Evolutionary conservation across 768 basidiomycete species (phyloP).

Genomic region (Cyathus striatus): DNA sequence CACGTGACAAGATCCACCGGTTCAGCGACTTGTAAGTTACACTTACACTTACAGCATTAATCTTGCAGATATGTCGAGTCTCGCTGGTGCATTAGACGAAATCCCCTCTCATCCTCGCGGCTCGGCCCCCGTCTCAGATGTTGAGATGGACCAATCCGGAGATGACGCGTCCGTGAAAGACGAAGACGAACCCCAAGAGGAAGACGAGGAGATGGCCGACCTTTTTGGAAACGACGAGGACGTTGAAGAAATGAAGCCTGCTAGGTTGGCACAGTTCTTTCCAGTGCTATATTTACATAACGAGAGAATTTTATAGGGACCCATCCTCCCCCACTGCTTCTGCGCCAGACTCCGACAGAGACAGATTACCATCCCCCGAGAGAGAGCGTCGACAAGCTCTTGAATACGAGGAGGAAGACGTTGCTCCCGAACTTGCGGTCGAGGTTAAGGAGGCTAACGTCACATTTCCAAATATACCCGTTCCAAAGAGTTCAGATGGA

Average conservation of each 20-base stretch:
- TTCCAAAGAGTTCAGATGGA: conserved; percentile 75
- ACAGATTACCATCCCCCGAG: conserved; percentile 57
- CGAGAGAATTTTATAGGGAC: too few relatives aligned
- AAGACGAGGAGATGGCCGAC: conserved; percentile 66
- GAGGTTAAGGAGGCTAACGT: conserved; percentile 67
- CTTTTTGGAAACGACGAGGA: conserved; percentile 75
- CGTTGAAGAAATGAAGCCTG: conserved; percentile 40
- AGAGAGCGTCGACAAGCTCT: conserved; percentile 61
- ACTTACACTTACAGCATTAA: too few relatives aligned
- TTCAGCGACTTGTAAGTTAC: too few relatives aligned
- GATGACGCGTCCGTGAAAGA: conserved; percentile 13
- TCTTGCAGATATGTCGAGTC: conserved; percentile 50
- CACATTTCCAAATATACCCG: conserved; percentile 82
- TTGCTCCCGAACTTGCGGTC: conserved; percentile 47
- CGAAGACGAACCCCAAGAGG: conserved; percentile 21
- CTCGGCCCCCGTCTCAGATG: conserved; percentile 23
- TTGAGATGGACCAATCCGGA: conserved; percentile 34
- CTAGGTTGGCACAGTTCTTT: conserved; percentile 32
- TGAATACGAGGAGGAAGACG: conserved; percentile 81
- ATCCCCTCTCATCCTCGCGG: conserved; percentile 7
- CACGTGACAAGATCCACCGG: background rate
- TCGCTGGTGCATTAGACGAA: conserved; percentile 52
- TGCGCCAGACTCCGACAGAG: conserved; percentile 59
- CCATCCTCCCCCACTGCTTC: conserved; percentile 50
- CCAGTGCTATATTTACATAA: too few relatives aligned